Evolutionary conservation across 2,329 filamentous ascomycete species (phyloP).

Genomic region (Fonsecaea pedrosoi): DNA sequence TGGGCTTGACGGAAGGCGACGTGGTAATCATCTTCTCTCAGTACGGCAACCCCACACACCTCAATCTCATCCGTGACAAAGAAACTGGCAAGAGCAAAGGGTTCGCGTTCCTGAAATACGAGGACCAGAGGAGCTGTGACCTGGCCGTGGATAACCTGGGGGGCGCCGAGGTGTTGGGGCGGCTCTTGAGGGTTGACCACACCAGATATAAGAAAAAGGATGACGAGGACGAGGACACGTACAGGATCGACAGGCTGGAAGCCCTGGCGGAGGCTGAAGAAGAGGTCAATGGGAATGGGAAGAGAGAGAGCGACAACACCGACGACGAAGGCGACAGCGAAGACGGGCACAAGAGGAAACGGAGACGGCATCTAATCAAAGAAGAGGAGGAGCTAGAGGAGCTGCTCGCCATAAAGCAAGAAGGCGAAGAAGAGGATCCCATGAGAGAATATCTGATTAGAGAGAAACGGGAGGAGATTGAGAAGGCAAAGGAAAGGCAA

Average conservation of each 20-base stretch:
- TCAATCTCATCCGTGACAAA: slow-evolving; percentile 91
- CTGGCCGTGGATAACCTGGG: slow-evolving; percentile 95
- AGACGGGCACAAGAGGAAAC: slow-evolving; percentile 45
- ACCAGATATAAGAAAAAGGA: slow-evolving; percentile 88
- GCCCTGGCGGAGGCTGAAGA: slow-evolving; percentile 37
- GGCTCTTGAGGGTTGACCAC: slow-evolving; percentile 87
- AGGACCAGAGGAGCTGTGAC: slow-evolving; percentile 95
- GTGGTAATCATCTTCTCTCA: slow-evolving; percentile 96
- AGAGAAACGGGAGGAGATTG: slow-evolving; percentile 88
- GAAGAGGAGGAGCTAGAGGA: slow-evolving; percentile 82
- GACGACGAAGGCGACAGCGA: slow-evolving; percentile 52
- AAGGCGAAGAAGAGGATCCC: slow-evolving; percentile 93
- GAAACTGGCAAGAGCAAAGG: slow-evolving; percentile 94
- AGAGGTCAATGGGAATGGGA: slow-evolving; percentile 47
- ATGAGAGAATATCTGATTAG: slow-evolving; percentile 93
- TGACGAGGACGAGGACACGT: slow-evolving; percentile 61
- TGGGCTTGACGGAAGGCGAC: slow-evolving; percentile 93
- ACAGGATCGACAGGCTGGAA: slow-evolving; percentile 55
- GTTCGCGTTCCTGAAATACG: slow-evolving; percentile 97
- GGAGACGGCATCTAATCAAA: slow-evolving; percentile 63
- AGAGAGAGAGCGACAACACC: slow-evolving; percentile 53
- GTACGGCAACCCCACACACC: slow-evolving; percentile 90
- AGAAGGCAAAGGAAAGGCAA: slow-evolving; percentile 67
- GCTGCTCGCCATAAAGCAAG: slow-evolving; percentile 63
- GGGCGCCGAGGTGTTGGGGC: slow-evolving; percentile 80